Evolutionary conservation across 495 filamentous ascomycete genomes (phyloP), one percentile per base, ranked within the genome.

Genomic region (Daldinia childiae): DNA sequence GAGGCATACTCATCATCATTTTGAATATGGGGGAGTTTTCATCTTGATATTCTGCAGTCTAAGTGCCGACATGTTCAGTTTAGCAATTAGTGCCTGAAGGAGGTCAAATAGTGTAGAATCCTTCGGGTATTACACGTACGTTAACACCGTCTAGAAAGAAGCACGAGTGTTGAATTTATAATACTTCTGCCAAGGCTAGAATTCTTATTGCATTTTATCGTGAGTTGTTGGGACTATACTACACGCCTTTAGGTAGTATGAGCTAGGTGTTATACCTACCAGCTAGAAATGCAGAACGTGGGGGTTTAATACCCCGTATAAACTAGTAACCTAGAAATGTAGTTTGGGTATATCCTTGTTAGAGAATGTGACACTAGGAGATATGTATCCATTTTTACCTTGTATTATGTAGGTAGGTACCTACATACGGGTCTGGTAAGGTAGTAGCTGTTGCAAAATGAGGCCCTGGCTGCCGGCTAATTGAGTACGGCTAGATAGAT

Each of bases 81-180:
- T 24, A 48, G 43, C 43, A 48, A 19, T 48, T 24, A 3, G 43
- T 48, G 43, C 6, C 8, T 1, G 9, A 48, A 4, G 17, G 24
- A 48, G 17, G 17, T 24, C 19, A 48, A 48, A 11, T 11, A 19
- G 17, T 26, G 3, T 58, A 41, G n/a, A 48, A 62, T 66, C 57
- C 57, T 66, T 71, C 30, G 48, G 41, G 61, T 32, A 38, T 30
- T 58, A 51, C 45, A 30, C 48, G 58, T 51, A 58, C 54, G 32
- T 41, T 66, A 66, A 56, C 39, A 41, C 58, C 56, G 29, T 29
- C 26, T 34, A 34, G 32, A 62, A 62, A 41, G 51, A 55, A 32
- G 9, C 56, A 19, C 15, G n/a, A 71, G 14, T 50, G 34, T 48
- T 58, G 62, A 71, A 71, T 65, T 62, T 65, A 62, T 58, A 56